Conservation (phyloP, 768 basidiomycete genomes). For the Hygrophorus pudorinus region DNA sequence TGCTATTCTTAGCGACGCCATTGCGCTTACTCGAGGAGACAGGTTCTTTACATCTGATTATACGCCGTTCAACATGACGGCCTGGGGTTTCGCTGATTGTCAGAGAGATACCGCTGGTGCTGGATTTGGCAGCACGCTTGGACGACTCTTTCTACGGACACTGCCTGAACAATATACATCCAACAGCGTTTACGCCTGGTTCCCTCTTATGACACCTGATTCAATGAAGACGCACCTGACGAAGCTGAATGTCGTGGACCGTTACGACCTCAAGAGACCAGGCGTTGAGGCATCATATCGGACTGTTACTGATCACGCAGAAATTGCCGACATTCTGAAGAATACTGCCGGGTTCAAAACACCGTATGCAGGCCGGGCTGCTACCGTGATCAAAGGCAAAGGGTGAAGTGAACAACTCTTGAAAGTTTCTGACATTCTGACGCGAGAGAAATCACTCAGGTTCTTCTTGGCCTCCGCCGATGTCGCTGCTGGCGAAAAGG, state of each 20-base stretch:
- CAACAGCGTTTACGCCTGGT: constrained; percentile 74
- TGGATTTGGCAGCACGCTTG: constrained; percentile 71
- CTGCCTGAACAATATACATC: constrained; percentile 60
- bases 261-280: constrained; percentile 51
- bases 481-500: constrained; percentile 29
- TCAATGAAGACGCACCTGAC: constrained; percentile 52
- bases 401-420: constrained; percentile 33
- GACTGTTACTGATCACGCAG: constrained; percentile 35
- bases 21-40: constrained; percentile 80
- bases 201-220: constrained; percentile 77
- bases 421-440: neutral
- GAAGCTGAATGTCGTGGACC: constrained; percentile 40
- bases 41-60: constrained; percentile 75
- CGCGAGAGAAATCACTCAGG: constrained; percentile 23
- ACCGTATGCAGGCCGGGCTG: constrained; percentile 40
- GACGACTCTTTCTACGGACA: constrained; percentile 62
- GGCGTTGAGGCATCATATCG: constrained; percentile 15
- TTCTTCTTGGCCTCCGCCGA: constrained; percentile 46
- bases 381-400: constrained; percentile 43
- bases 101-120: constrained; percentile 62
- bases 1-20: constrained; percentile 79
- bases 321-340: constrained; percentile 43
- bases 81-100: constrained; percentile 81
- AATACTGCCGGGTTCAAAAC: constrained; percentile 33
- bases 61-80: constrained; percentile 70